Evolutionary conservation across 2,329 filamentous ascomycete genomes (phyloP), one percentile per base, ranked within the genome.

Genomic region (Cladosporium sp.): DNA sequence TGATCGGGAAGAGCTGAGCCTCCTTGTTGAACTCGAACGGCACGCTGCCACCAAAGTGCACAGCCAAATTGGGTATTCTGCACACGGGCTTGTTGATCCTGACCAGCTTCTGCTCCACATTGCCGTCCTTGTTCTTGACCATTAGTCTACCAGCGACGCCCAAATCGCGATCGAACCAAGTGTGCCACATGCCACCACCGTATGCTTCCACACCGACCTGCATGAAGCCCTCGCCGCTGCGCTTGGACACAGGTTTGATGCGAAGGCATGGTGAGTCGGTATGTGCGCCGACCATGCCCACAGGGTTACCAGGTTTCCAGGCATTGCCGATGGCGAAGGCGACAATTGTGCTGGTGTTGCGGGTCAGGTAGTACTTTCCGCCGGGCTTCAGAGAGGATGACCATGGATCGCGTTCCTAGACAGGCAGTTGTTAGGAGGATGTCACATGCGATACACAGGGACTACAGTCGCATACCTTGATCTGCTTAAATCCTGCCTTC

Each of bases 201-300:
- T 99, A 99, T 1, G 91, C 93, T 80, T 99, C 94, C 54, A 97
- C 93, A 55, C 92, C 94, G 59, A 99, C 87, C 76, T 99, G 94
- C 63, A 97, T 77, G 74, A 94, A 99, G 12, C 93, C 93, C 64
- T 89, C 88, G 58, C 84, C 86, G 69, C 84, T 83, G 78, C 93
- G 94, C 77, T 93, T 96, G 71, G 90, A 96, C 42, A 96, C 88
- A 12, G 94, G 94, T 80, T 99, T 99, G 73, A 99, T 81, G 60
- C 93, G 88, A 51, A 99, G 83, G 67, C 89, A 92, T 5, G 91
- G 92, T 11, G 92, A 97, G 76, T 99, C 94, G 60, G 94, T 97
- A 76, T 99, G 93, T 39, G 94, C 92, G 66, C 93, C 94, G 62
- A 99, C 86, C 84, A 97, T 96, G 73, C 90, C 78, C 62, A 97